A percentile compares a stretch with the other conserved stretches of the same genome.
These are phyloP conservation scores for Glomus cerebriforme DNA, from an alignment of 192 early-diverging fungal species.

Conservation along the genomic window DNA sequence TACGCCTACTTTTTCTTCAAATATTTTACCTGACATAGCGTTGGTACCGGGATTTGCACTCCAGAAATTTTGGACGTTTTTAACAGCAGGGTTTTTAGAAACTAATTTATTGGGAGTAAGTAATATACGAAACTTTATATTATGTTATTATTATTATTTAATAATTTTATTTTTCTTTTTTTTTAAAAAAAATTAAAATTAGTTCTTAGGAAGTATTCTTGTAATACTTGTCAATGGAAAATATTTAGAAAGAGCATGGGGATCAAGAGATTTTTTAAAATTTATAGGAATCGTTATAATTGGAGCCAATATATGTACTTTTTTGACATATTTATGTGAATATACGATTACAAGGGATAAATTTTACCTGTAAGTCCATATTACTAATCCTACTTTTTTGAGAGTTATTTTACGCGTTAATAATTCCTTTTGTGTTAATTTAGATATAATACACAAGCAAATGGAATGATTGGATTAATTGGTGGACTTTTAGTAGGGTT, in stretches of 20 bases:
- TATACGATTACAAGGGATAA: slow-evolving; percentile 60
- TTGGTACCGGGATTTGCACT: slow-evolving; percentile 42
- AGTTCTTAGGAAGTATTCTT: slow-evolving; percentile 47
- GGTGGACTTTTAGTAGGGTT: slow-evolving; percentile 82
- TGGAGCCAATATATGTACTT: slow-evolving; percentile 54
- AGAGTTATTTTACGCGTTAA: slow-evolving; percentile 24
- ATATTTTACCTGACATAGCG: slow-evolving; percentile 34
- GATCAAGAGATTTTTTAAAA: slow-evolving; percentile 70
- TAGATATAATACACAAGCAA: slow-evolving; percentile 61
- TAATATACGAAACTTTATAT: not conserved
- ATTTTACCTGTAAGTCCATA: slow-evolving; percentile 54
- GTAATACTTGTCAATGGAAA: slow-evolving; percentile 61
- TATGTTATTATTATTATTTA: not conserved
- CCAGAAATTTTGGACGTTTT: slow-evolving; percentile 56
- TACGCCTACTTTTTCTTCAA: not conserved
- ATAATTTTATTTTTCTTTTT: not conserved
- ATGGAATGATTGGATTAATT: slow-evolving; percentile 73
- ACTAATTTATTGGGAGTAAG: slow-evolving; percentile 50
- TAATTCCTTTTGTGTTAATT: not conserved
- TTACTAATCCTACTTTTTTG: not conserved
- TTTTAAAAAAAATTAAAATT: not conserved
- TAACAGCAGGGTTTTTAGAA: slow-evolving; percentile 62
- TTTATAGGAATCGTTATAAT: slow-evolving; percentile 63
- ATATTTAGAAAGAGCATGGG: slow-evolving; percentile 88
- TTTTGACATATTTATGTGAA: slow-evolving; percentile 55